These are phyloP conservation scores for Coemansia sp. DNA, from an alignment of 192 early-diverging fungal species.

Conservation along the genomic window DNA sequence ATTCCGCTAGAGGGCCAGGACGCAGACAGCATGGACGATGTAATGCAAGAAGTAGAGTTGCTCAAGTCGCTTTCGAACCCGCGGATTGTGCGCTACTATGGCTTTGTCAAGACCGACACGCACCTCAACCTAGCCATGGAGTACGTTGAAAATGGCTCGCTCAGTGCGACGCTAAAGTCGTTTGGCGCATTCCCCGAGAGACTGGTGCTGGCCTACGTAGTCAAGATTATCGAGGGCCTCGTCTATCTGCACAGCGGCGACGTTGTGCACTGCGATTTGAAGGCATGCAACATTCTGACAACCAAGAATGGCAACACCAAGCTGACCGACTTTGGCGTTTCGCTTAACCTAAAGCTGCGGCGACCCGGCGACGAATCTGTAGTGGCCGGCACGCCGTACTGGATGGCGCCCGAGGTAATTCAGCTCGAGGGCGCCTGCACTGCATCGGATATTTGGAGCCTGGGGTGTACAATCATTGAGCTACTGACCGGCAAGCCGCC, in stretches of 20 bases:
- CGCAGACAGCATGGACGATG: slow-evolving; percentile 61
- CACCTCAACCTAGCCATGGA: slow-evolving; percentile 84
- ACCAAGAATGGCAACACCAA: slow-evolving; percentile 97
- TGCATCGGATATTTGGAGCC: slow-evolving; percentile 91
- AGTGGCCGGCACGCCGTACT: slow-evolving; percentile 80
- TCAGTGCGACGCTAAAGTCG: slow-evolving; percentile 74
- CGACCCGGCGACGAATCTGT: slow-evolving; percentile 64
- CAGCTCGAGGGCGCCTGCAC: slow-evolving; percentile 83
- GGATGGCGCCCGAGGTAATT: slow-evolving; percentile 93
- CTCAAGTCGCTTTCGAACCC: slow-evolving; percentile 80
- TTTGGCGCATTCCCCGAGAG: slow-evolving; percentile 92
- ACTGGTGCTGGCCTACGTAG: slow-evolving; percentile 77
- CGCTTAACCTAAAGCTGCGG: slow-evolving; percentile 74
- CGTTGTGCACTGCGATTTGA: slow-evolving; percentile 93
- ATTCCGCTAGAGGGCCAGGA: slow-evolving; percentile 70
- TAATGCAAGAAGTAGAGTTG: slow-evolving; percentile 85
- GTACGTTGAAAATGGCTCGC: slow-evolving; percentile 90
- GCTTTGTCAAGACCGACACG: slow-evolving; percentile 66
- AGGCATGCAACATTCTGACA: slow-evolving; percentile 93
- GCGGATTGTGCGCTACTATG: slow-evolving; percentile 80
- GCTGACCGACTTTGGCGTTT: slow-evolving; percentile 95
- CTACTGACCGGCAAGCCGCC: slow-evolving; percentile 90
- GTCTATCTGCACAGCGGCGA: slow-evolving; percentile 84
- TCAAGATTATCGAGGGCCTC: slow-evolving; percentile 86
- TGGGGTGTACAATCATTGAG: slow-evolving; percentile 94